Evolutionary conservation across 2,329 filamentous ascomycete species (phyloP).

Genomic region (Colletotrichum higginsianum): DNA sequence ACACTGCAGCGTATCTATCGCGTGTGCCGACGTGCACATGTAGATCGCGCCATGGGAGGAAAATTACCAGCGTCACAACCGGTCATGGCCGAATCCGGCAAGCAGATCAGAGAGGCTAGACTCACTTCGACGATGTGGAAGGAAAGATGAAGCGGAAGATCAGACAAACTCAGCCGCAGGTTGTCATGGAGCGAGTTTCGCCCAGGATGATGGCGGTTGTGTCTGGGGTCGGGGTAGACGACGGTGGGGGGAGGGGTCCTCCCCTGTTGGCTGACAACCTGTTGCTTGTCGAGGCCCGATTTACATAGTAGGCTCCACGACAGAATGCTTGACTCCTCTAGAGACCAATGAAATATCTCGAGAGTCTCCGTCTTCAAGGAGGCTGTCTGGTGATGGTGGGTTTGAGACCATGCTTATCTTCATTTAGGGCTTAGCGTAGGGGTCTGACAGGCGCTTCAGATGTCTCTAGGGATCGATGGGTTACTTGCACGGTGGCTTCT

Average conservation of each 20-base stretch:
- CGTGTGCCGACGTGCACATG: background rate
- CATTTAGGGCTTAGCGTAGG: conserved; percentile 34
- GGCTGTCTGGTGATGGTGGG: conserved; percentile 10
- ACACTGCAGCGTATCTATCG: too few species aligned
- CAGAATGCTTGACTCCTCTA: conserved; percentile 25
- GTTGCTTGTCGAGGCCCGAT: background rate
- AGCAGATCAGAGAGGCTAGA: background rate
- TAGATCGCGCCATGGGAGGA: conserved; percentile 16
- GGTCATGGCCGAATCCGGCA: background rate
- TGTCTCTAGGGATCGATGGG: background rate
- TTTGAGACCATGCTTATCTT: conserved; percentile 23
- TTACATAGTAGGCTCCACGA: conserved; percentile 6
- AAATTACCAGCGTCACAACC: conserved; percentile 18
- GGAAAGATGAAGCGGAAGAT: conserved; percentile 39
- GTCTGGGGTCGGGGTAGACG: conserved; percentile 10
- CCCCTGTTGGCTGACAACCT: conserved; percentile 20
- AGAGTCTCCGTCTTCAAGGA: conserved; percentile 13
- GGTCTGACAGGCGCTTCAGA: background rate
- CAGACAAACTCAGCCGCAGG: conserved; percentile 40
- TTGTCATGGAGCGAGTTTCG: conserved; percentile 37
- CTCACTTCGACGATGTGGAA: conserved; percentile 3
- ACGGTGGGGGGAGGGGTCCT: too few species aligned
- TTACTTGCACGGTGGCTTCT: background rate
- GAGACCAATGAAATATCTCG: conserved; percentile 11
- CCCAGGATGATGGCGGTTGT: conserved; percentile 25